Evolutionary conservation across 176 grass and related monocot species (phyloP).

Genomic region (Cymbopogon citratus): DNA sequence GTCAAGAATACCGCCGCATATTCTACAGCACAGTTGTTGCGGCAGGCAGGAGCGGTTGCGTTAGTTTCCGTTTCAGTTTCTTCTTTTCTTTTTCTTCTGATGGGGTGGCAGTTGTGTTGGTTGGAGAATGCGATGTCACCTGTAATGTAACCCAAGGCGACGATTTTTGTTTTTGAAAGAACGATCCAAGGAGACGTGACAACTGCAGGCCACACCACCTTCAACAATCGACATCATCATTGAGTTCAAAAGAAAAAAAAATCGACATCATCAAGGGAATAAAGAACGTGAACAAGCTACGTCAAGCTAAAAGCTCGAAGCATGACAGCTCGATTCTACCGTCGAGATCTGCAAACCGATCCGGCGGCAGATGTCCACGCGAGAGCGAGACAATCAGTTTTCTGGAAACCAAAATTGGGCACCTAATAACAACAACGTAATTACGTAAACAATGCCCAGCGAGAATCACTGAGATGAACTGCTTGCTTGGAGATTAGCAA

Average conservation of each 20-base stretch:
- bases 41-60: no score
- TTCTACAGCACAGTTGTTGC: no score
- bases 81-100: accelerated
- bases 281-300: background rate
- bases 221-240: background rate
- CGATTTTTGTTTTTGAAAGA: no score
- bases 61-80: no score
- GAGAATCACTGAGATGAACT: no score
- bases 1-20: no score
- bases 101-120: background rate
- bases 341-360: background rate
- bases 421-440: no score
- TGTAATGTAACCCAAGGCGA: no score
- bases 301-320: background rate
- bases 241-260: no score
- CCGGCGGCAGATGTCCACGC: background rate
- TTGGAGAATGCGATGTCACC: background rate
- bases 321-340: background rate
- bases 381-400: no score
- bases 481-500: no score
- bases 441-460: background rate
- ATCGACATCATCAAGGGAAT: background rate
- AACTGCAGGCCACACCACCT: background rate
- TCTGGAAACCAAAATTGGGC: no score
- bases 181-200: background rate